phyloP scores from a whole-genome alignment of 257 asterid species.

The Cinchona pubescens region DNA sequence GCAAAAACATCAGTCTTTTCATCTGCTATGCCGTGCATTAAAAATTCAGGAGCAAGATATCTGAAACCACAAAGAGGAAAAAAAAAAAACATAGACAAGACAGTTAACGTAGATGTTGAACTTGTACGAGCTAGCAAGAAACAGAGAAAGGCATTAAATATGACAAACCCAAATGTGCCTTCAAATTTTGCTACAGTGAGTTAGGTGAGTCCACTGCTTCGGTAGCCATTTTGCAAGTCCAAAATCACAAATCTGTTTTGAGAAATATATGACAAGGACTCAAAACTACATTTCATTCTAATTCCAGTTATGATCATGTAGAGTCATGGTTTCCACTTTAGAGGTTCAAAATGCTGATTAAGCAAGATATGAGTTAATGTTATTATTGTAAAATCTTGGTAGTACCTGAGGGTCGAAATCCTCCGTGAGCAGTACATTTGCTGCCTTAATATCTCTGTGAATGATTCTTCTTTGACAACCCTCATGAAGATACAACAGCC shows the following conservation, averaged over 20 bases:
- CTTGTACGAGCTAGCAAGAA: background rate
- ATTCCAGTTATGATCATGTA: background rate
- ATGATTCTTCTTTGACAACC: conserved; percentile 90
- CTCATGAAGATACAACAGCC: conserved; percentile 84
- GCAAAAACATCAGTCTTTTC: conserved; percentile 89
- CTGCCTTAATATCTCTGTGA: conserved; percentile 93
- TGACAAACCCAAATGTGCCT: conserved; percentile 44
- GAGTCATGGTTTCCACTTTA: background rate
- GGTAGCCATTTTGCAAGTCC: conserved; percentile 49
- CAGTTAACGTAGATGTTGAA: background rate
- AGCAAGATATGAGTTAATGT: background rate
- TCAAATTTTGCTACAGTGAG: conserved; percentile 36
- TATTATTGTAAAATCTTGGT: too few relatives aligned
- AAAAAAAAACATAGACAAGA: conserved; percentile 1
- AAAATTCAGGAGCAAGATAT: conserved; percentile 88
- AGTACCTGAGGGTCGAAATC: conserved; percentile 90
- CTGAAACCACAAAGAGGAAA: conserved; percentile 33
- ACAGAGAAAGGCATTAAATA: background rate
- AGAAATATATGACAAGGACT: background rate
- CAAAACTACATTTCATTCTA: background rate
- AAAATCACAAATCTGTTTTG: conserved; percentile 39
- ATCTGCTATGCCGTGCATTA: conserved; percentile 93
- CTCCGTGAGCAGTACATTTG: conserved; percentile 78
- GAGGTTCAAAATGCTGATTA: background rate
- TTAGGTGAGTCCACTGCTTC: conserved; percentile 41